phyloP scores from a whole-genome alignment of 768 basidiomycete genomes.

The Leccinum longicurvipes region DNA sequence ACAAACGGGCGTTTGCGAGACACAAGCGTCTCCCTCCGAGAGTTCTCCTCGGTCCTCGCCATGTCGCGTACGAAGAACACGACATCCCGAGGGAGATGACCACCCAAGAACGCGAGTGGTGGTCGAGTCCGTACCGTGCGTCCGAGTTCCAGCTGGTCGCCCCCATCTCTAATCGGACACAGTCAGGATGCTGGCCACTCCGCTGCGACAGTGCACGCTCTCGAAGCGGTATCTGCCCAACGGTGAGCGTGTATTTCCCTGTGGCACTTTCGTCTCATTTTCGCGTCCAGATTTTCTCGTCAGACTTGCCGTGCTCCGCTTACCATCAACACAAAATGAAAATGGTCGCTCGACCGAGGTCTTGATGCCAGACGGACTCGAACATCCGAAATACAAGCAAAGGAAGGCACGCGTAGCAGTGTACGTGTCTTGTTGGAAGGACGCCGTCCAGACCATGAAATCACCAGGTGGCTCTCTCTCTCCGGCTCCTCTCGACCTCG shows the following conservation, averaged over 20 bases:
- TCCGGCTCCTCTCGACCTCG: not conserved
- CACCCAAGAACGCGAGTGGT: slow-evolving; percentile 58
- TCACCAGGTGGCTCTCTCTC: slow-evolving; percentile 34
- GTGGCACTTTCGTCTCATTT: slow-evolving; percentile 1
- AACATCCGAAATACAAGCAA: slow-evolving; percentile 58
- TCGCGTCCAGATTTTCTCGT: slow-evolving; percentile 57
- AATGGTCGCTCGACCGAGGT: slow-evolving; percentile 27
- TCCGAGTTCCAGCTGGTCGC: slow-evolving; percentile 2
- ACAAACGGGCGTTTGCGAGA: slow-evolving; percentile 43
- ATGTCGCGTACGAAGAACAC: slow-evolving; percentile 19
- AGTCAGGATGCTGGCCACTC: slow-evolving; percentile 74
- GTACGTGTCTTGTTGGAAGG: slow-evolving; percentile 63
- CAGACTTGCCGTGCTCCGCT: slow-evolving; percentile 50
- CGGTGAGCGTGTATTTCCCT: slow-evolving; percentile 38
- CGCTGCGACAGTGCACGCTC: slow-evolving; percentile 53
- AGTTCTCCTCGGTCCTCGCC: slow-evolving; percentile 31
- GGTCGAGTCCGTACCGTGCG: slow-evolving; percentile 75
- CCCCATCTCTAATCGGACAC: not conserved
- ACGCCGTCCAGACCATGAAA: slow-evolving; percentile 38
- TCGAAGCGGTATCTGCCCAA: slow-evolving; percentile 52
- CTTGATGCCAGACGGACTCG: slow-evolving; percentile 58
- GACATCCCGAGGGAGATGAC: slow-evolving; percentile 59
- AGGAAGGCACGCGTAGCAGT: slow-evolving; percentile 43
- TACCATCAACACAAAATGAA: slow-evolving; percentile 32
- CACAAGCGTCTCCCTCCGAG: slow-evolving; percentile 60